A percentile compares a stretch with the other conserved stretches of the same genome.
phyloP scores from a whole-genome alignment of 139 green algal genomes.

The Coelastrella sp. region DNA sequence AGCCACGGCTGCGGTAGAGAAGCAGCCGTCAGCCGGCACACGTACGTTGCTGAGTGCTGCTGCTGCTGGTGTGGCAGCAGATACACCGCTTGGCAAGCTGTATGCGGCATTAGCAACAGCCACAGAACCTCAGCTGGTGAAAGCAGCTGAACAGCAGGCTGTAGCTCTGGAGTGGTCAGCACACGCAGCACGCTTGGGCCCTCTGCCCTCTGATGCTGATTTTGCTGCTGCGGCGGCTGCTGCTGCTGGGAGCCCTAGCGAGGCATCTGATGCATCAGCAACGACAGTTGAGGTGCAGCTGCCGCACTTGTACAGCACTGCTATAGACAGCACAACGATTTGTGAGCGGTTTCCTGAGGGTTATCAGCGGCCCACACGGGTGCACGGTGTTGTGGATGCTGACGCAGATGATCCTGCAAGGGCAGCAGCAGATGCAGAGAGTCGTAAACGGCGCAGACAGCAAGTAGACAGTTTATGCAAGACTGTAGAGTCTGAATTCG shows the following conservation, averaged over 20 bases:
- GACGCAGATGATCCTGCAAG: not conserved
- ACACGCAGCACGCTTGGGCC: not conserved
- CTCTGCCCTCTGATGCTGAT: not conserved
- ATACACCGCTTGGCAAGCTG: constrained; percentile 4
- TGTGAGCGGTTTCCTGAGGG: not conserved
- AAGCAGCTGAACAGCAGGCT: not conserved
- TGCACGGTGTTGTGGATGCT: not conserved
- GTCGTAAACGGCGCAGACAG: not conserved
- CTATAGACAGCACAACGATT: not conserved
- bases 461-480: not conserved
- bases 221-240: constrained; percentile 12
- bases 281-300: not conserved
- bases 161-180: not conserved
- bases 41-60: not conserved
- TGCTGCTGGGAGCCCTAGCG: not conserved
- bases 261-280: not conserved
- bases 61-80: not conserved
- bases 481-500: not conserved
- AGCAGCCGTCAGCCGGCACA: not conserved
- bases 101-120: not conserved
- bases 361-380: not conserved
- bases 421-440: not conserved
- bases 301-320: not conserved
- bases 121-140: not conserved
- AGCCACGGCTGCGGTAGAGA: not conserved